Evolutionary conservation across 768 basidiomycete species (phyloP), one percentile per base, ranked within the genome.

Genomic region (Mycena haematopus): DNA sequence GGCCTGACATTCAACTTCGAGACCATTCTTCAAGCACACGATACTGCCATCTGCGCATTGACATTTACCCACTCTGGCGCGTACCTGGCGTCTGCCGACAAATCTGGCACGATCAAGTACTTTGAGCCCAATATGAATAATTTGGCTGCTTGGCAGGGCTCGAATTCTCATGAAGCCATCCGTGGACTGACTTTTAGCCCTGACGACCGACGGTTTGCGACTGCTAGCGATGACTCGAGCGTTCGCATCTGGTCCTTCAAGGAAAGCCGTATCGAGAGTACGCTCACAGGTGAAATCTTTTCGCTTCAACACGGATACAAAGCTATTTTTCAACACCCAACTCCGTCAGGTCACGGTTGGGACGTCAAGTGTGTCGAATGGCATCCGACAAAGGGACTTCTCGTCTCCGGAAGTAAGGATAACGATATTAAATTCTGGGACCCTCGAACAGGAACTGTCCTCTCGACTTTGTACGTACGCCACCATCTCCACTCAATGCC

Each of bases 71-170:
- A 97, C 69, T 92, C 93, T 0, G 97, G 96, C n/a, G 82, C 89
- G 17, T 98, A 93, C 76, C 86, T 99, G 52, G 90, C 92, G 19
- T 96, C 95, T 19, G 88, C 93, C 27, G 97, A 99, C 79, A 93
- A 95, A 74, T 86, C 82, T 38, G 97, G 97, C 10, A 84, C 94
- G 62, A 95, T 99, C 82, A 99, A 99, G 76, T 99, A 99, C 78
- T 99, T 98, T 72, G 95, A 98, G 68, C 94, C 94, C 35, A 97
- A 98, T 76, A 95, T 99, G 92, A 99, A 98, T 82, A 99, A 99
- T 74, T 78, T 99, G 69, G 93, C 92, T 7, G 93, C 93, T 19
- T 96, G 95, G 86, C 84, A 90, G 47, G 97, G 95, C 0, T 96
- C 97, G 56, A 79, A 73, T 29, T 80, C 79, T n/a, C 84, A 91